Percentiles rank a stretch among this genome's conserved stretches.
Evolutionary conservation across 306 rosid species (phyloP).

Genomic region (Rosa chinensis): DNA sequence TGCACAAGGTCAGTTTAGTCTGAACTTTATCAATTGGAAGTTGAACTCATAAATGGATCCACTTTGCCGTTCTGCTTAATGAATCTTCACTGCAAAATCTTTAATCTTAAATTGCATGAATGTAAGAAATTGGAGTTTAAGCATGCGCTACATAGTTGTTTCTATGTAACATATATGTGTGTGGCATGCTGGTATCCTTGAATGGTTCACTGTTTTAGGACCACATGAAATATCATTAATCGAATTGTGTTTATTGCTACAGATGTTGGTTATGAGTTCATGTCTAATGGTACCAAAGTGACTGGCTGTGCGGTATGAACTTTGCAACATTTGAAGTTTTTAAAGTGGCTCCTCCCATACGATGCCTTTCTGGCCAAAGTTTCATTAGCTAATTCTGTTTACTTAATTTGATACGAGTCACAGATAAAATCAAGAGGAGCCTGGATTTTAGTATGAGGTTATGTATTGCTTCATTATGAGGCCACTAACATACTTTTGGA

Average conservation of each 20-base stretch:
- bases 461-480: conserved; percentile 69
- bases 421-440: conserved; percentile 48
- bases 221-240: neutral
- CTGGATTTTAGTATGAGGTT: conserved; percentile 60
- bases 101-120: no score
- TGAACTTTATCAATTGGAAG: no score
- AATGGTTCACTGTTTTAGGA: neutral
- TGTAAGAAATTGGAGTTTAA: neutral
- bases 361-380: conserved; percentile 9
- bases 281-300: conserved; percentile 84
- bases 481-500: conserved; percentile 88
- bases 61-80: neutral
- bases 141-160: neutral
- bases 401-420: conserved; percentile 24
- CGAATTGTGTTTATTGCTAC: conserved; percentile 31
- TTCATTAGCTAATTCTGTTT: neutral
- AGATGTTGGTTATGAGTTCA: conserved; percentile 90
- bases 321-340: neutral
- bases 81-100: neutral
- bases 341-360: conserved; percentile 5
- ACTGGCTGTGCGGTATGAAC: conserved; percentile 71
- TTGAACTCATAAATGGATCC: neutral
- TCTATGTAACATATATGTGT: neutral
- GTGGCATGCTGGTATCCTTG: neutral
- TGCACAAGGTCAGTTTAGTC: no score